phyloP scores from a whole-genome alignment of 2,329 filamentous ascomycete species.

The Fusarium sp. region DNA sequence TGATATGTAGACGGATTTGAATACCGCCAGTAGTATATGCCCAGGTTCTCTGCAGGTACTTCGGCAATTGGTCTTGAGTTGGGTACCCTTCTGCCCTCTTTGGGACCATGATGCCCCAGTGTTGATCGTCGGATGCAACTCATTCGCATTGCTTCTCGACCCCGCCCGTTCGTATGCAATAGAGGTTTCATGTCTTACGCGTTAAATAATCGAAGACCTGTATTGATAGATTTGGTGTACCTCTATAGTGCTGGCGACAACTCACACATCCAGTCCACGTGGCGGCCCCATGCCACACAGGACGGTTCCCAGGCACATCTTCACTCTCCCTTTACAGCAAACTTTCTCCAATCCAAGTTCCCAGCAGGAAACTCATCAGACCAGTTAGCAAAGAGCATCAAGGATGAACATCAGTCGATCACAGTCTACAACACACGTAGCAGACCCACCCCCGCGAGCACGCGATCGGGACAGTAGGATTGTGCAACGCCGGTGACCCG shows the following conservation, averaged over 20 bases:
- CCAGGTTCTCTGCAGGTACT: not conserved
- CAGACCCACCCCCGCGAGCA: slow-evolving; percentile 9
- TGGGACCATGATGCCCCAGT: not conserved
- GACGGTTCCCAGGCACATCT: no score
- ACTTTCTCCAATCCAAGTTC: not conserved
- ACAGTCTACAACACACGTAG: not conserved
- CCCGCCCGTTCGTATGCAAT: not conserved
- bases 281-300: no score
- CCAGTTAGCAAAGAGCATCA: not conserved
- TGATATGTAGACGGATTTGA: no score
- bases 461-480: slow-evolving; percentile 9
- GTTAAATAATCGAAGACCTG: no score
- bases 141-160: not conserved
- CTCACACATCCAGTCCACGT: no score
- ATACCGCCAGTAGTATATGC: no score
- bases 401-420: not conserved
- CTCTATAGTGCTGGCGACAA: no score
- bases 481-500: slow-evolving; percentile 5
- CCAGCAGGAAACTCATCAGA: not conserved
- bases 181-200: no score
- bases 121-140: not conserved
- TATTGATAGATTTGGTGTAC: no score
- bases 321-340: no score
- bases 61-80: not conserved
- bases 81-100: not conserved